A percentile compares a stretch with the other conserved stretches of the same genome.
Conservation (phyloP, 208 protist species). For the Kentomonas sorsogonicus region DNA sequence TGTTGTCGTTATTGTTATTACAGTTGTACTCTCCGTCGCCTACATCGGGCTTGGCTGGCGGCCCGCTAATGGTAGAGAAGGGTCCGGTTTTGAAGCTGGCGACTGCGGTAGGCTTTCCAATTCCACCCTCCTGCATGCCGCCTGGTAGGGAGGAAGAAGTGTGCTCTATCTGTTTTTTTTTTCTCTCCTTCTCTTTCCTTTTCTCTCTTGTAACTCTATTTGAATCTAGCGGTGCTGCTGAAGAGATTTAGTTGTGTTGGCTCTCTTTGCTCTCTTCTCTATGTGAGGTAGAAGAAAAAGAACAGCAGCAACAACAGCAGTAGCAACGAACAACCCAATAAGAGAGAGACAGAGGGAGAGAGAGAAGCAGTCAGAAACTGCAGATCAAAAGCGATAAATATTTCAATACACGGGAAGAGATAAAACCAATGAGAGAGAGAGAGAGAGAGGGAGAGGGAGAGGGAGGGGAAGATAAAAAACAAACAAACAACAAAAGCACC, state of each 20-base stretch:
- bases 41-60: no score
- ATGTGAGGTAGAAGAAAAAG: neutral
- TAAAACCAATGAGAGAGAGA: slow-evolving; percentile 6
- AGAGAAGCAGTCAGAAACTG: slow-evolving; percentile 4
- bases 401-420: slow-evolving; percentile 1
- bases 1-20: no score
- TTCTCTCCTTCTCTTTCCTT: neutral
- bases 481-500: slow-evolving; percentile 5
- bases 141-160: neutral
- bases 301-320: slow-evolving; percentile 10
- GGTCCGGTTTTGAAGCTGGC: no score
- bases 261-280: no score
- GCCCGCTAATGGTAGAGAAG: no score
- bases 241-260: no score
- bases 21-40: no score
- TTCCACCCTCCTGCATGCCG: no score
- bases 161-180: neutral
- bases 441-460: neutral
- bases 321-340: slow-evolving; percentile 5
- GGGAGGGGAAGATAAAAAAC: neutral
- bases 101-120: no score
- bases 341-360: slow-evolving; percentile 8
- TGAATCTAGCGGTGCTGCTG: no score
- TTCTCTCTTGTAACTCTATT: no score
- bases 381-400: neutral